A percentile compares a stretch with the other conserved stretches of the same genome.
phyloP scores from a whole-genome alignment of 106 monocot genomes.

The Vanilla planifolia region DNA sequence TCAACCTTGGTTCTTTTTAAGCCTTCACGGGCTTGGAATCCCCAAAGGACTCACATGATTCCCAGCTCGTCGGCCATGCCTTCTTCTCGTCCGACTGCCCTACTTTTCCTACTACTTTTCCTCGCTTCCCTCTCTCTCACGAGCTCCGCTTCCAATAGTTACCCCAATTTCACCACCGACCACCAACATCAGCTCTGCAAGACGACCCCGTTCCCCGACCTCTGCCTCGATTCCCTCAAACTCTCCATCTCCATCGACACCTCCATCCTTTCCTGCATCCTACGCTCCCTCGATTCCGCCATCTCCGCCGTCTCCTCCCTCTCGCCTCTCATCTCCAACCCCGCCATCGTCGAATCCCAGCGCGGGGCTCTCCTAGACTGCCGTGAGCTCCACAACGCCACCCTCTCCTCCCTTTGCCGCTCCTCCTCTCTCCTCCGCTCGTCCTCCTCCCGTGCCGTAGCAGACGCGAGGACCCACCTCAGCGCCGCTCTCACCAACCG shows the following conservation, averaged over 20 bases:
- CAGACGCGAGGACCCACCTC: slow-evolving; percentile 44
- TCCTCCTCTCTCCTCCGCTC: slow-evolving; percentile 31
- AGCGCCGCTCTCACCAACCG: slow-evolving; percentile 75
- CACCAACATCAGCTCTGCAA: slow-evolving; percentile 24
- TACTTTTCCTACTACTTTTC: slow-evolving; percentile 8
- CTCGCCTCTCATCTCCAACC: slow-evolving; percentile 9
- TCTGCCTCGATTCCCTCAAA: slow-evolving; percentile 54
- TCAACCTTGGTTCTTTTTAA: too few relatives aligned
- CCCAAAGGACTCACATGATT: not conserved
- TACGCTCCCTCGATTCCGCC: slow-evolving; percentile 36
- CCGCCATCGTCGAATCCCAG: slow-evolving; percentile 31
- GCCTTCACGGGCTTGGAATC: not conserved
- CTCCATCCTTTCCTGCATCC: slow-evolving; percentile 28
- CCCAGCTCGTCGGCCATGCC: not conserved
- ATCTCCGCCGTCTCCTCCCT: slow-evolving; percentile 30
- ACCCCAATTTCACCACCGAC: not conserved
- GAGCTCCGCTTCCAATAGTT: slow-evolving; percentile 1
- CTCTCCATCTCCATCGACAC: slow-evolving; percentile 44
- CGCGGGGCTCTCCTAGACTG: slow-evolving; percentile 65
- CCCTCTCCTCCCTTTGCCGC: slow-evolving; percentile 42
- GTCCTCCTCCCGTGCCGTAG: slow-evolving; percentile 1
- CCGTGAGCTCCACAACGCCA: slow-evolving; percentile 55
- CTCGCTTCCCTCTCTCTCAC: not conserved
- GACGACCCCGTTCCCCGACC: slow-evolving; percentile 51
- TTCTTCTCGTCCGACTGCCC: not conserved